Evolutionary conservation across 2,329 filamentous ascomycete genomes (phyloP), one percentile per base, ranked within the genome.

Genomic region (Cladosporium sp.): DNA sequence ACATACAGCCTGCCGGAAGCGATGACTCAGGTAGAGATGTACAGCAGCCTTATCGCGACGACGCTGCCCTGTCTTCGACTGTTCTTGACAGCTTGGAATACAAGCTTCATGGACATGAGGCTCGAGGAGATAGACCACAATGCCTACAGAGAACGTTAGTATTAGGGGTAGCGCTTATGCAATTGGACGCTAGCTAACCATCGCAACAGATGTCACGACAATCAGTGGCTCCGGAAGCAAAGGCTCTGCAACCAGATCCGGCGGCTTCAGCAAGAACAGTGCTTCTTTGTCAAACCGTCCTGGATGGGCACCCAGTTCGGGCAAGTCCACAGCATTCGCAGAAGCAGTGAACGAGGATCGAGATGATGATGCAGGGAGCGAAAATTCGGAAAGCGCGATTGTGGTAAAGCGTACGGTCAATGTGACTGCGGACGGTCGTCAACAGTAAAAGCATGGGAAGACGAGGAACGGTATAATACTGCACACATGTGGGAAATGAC

Each of bases 31-130:
- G 36, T 56, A 0, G 58, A 59, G 27, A 56, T 60, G 53, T 51
- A 56, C 33, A 53, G 40, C 51, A 56, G 50, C 43, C 39, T 56
- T 8, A 51, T 57, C 9, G 43, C 57, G 7, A 53, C 54, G 9
- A 60, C 58, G 1, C 45, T 57, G 8, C 58, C 58, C 5, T 60
- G 57, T 25, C 35, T 60, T 19, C 51, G 53, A 3, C 32, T 59
- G 6, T 59, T 56, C 29, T 35, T 60, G 16, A 56, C 53, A n/a
- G 56, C 52, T 7, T 57, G 51, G 51, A 53, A 55, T 16, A 59
- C 53, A 13, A 53, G 50, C 18, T 58, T 50, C 33, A 50, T 50
- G 41, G 40, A 50, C 29, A 43, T 50, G 19, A 16, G 48, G n/a
- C 48, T 51, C 27, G 42, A 51, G 15, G 49, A 51, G 11, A 46